Conservation (phyloP, 768 basidiomycete genomes). For the Tulasnella sp. region DNA sequence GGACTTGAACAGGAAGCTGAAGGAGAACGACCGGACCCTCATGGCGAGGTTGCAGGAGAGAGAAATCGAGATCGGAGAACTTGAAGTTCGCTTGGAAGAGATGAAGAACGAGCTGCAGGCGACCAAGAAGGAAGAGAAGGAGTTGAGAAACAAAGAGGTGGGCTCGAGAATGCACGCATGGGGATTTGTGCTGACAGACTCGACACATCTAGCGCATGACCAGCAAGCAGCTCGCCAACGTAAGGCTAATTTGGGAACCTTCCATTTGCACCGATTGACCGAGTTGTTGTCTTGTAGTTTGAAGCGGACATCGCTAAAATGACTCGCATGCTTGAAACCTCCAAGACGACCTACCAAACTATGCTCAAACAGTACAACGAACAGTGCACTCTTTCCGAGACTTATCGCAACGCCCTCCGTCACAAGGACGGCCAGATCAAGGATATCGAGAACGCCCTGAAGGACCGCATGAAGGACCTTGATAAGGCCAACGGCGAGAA, state of each 20-base stretch:
- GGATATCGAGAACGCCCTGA: constrained; percentile 39
- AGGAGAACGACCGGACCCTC: constrained; percentile 71
- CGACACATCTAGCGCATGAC: constrained; percentile 38
- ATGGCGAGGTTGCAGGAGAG: constrained; percentile 72
- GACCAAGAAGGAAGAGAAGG: constrained; percentile 91
- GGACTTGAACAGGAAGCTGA: constrained; percentile 73
- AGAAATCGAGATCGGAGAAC: constrained; percentile 80
- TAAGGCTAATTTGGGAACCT: constrained; percentile 55
- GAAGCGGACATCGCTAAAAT: constrained; percentile 82
- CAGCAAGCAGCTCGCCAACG: constrained; percentile 61
- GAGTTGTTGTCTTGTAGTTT: neutral
- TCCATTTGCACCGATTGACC: constrained; percentile 40
- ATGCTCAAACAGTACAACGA: constrained; percentile 89
- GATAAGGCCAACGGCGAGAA: constrained; percentile 61
- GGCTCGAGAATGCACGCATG: constrained; percentile 35
- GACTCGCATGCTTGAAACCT: constrained; percentile 71
- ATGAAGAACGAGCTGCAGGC: constrained; percentile 71
- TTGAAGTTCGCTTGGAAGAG: constrained; percentile 78
- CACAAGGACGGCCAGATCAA: constrained; percentile 75
- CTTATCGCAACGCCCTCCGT: constrained; percentile 72
- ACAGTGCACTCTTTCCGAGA: constrained; percentile 81
- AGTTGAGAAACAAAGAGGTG: constrained; percentile 85
- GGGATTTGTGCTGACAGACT: constrained; percentile 38
- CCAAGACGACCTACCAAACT: constrained; percentile 70
- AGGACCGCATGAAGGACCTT: constrained; percentile 12